These are phyloP conservation scores for Saturnispora galanensis DNA, from an alignment of 805 yeast species.

Conservation along the genomic window DNA sequence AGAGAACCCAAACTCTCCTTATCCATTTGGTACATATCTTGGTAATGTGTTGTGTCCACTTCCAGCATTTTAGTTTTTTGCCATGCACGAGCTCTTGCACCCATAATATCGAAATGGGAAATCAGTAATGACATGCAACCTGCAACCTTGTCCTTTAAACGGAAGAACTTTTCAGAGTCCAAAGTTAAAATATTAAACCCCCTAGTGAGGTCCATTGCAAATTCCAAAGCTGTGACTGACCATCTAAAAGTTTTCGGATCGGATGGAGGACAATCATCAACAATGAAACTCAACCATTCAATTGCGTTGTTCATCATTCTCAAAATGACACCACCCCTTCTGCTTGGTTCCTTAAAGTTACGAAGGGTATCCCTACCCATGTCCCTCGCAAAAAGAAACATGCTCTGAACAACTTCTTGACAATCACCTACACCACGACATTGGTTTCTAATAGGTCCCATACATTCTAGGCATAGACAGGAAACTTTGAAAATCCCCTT, in stretches of 20 bases:
- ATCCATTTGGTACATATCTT: slow-evolving; percentile 46
- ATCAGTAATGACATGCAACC: slow-evolving; percentile 89
- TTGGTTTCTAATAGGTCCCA: slow-evolving; percentile 40
- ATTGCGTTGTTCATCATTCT: slow-evolving; percentile 66
- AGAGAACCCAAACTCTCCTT: slow-evolving; percentile 46
- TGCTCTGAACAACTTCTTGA: slow-evolving; percentile 67
- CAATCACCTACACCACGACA: slow-evolving; percentile 51
- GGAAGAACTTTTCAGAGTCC: slow-evolving; percentile 63
- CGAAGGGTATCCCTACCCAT: slow-evolving; percentile 64
- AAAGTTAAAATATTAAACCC: slow-evolving; percentile 82
- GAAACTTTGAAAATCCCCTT: slow-evolving; percentile 60
- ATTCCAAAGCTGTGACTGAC: slow-evolving; percentile 93
- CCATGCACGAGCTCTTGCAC: slow-evolving; percentile 78
- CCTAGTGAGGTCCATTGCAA: slow-evolving; percentile 88
- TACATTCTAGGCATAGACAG: slow-evolving; percentile 52
- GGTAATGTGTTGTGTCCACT: slow-evolving; percentile 38
- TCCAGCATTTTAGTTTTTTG: slow-evolving; percentile 45
- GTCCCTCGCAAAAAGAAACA: slow-evolving; percentile 72
- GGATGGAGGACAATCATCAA: slow-evolving; percentile 90
- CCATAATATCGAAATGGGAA: slow-evolving; percentile 97
- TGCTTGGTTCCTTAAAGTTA: slow-evolving; percentile 27
- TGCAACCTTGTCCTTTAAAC: slow-evolving; percentile 73
- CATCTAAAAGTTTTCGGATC: slow-evolving; percentile 87
- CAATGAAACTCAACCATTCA: slow-evolving; percentile 87
- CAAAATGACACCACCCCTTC: slow-evolving; percentile 60